Evolutionary conservation across 2,329 filamentous ascomycete species (phyloP).

Genomic region (Fusarium acutatum): DNA sequence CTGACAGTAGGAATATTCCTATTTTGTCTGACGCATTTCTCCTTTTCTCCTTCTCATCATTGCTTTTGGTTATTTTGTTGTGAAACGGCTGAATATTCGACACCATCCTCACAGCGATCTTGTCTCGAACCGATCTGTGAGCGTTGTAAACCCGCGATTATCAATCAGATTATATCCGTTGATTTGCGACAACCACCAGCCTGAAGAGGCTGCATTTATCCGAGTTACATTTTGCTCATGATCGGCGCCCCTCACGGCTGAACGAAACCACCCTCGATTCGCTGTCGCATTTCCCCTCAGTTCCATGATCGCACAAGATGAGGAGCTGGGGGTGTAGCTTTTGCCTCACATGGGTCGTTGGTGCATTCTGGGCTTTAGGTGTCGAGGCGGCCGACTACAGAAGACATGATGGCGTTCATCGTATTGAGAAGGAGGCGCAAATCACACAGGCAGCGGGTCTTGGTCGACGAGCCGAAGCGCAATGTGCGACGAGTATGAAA

Average conservation of each 20-base stretch:
- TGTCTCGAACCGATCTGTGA: slow-evolving; percentile 4
- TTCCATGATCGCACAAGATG: slow-evolving; percentile 33
- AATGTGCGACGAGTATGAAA: slow-evolving; percentile 42
- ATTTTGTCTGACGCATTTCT: slow-evolving; percentile 15
- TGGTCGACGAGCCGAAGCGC: slow-evolving; percentile 22
- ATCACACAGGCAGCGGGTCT: slow-evolving; percentile 35
- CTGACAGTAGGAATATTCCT: slow-evolving; percentile 34
- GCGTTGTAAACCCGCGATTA: neutral
- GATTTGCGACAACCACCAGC: slow-evolving; percentile 4
- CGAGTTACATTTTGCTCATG: slow-evolving; percentile 13
- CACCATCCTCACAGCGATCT: neutral
- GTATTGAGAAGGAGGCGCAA: slow-evolving; percentile 42
- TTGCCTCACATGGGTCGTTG: slow-evolving; percentile 29
- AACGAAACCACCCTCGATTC: slow-evolving; percentile 2
- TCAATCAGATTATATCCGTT: neutral
- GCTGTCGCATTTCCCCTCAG: slow-evolving; percentile 19
- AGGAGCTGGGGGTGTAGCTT: slow-evolving; percentile 34
- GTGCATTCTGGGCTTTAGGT: slow-evolving; percentile 29
- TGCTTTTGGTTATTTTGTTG: neutral
- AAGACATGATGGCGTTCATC: slow-evolving; percentile 44
- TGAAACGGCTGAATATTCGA: neutral
- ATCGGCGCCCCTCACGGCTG: slow-evolving; percentile 13
- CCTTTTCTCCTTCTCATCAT: slow-evolving; percentile 12
- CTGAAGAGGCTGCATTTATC: slow-evolving; percentile 9
- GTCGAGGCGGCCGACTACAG: slow-evolving; percentile 41